Base-by-base conservation (phyloP, 2,329 filamentous ascomycete genomes). In the Scleromitrula shiraiana region DNA sequence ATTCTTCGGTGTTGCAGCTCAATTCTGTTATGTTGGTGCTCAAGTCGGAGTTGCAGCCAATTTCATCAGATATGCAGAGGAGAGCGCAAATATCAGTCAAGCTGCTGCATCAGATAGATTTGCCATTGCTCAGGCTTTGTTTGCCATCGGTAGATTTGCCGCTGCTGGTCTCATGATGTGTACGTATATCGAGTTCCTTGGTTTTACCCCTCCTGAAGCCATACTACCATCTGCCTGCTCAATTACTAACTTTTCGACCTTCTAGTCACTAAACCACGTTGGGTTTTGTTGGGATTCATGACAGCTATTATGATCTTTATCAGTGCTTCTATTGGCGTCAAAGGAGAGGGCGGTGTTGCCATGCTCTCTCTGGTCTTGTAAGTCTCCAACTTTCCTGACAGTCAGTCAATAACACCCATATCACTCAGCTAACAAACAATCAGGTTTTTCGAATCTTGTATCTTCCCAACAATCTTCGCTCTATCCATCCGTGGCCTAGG, bases 381-480 rank as follows among this genome's bases (percentile, higher is more conserved):
- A 46, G 43, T 32, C 40, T 6, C 6, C 17, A 9, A 7, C 12
- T 9, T 5, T 24, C 5, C 12, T 36, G 9, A 9, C 2, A n/a
- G n/a, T n/a, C n/a, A n/a, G n/a, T n/a, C n/a, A n/a, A n/a, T n/a
- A n/a, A n/a, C n/a, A n/a, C n/a, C n/a, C n/a, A 19, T 8, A 7
- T 33, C 19, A 24, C 3, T 9, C 2, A 32, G n/a, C 43, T 46
- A 46, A 40, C 10, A 8, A 5, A 2, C 6, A 6, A n/a, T 1
- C 36, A 46, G 43, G 4, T 47, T 94, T 65, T 87, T 85, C 59
- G 87, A 90, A 63, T 85, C 82, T 0, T 86, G 88, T 50, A 80
- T 87, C 58, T 95, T 88, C 74, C 88, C 88, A 0, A 82, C 89
- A 2, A 83, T 93, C 54, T 88, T 90, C 56, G 80, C 85, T 2